Evolutionary conservation across 345 rosid genomes (phyloP), one percentile per base, ranked within the genome.

Genomic region (Firmiana major): DNA sequence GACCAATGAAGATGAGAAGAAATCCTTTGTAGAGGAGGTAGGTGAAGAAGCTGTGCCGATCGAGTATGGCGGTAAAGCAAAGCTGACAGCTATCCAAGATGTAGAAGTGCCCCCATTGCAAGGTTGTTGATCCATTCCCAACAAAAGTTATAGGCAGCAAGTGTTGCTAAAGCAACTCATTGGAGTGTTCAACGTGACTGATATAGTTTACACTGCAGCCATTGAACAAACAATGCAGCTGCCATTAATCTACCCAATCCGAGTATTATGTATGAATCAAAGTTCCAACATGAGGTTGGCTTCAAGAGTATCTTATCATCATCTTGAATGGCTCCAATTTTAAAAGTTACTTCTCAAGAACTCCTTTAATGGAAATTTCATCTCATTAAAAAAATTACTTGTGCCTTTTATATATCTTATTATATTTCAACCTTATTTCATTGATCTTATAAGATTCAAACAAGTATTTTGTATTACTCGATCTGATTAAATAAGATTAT

Each of bases 21-120:
- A 34, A 73, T 75, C 80, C 6, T 78, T 89, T 6, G 16, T 87
- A 13, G 75, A 75, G 74, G 91, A 89, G 75, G 53, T 93, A 19
- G 97, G 97, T 10, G 78, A 84, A 69, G 94, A 91, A 24, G 73
- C 77, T 7, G 63, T 95, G 79, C 98, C 97, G 0, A 88, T 87
- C 78, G 97, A 92, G 42, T 88, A 86, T 12, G 96, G 98, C 7
- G 99, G 98, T 43, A 81, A 77, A 78, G 92, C 94, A 68, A 90
- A 84, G 79, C 86, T 89, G 65, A 84, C 88, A 17, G 67, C 83
- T 12, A 63, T 91, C n/a, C 94, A 92, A 75, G 97, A 90, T 79
- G 94, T 86, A 34, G 63, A 77, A 22, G 51, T 88, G 70, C 87
- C 89, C 49, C 87, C 70, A 22, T 19, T 76, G 65, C 78, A 82